A percentile compares a stretch with the other conserved stretches of the same genome.
These are phyloP conservation scores for Xylaria sp. DNA, from an alignment of 2,329 filamentous ascomycete species.

Conservation along the genomic window DNA sequence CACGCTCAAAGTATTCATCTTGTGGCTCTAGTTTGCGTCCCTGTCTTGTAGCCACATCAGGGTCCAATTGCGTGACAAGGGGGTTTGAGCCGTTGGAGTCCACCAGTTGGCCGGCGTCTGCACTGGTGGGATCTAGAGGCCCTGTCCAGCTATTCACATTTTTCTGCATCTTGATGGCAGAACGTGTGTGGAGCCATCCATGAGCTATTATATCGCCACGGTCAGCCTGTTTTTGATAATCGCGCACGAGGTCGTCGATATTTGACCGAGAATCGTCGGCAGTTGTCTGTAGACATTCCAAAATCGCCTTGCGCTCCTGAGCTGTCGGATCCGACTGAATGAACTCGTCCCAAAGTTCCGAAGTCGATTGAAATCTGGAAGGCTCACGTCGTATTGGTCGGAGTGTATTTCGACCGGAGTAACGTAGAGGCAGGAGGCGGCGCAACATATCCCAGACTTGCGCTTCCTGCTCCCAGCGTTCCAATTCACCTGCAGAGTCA, in stretches of 20 bases:
- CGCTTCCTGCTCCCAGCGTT: slow-evolving; percentile 81
- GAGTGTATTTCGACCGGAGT: slow-evolving; percentile 55
- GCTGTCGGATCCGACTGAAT: slow-evolving; percentile 77
- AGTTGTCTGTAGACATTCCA: slow-evolving; percentile 87
- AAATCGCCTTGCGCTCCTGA: slow-evolving; percentile 79
- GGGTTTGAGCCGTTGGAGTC: slow-evolving; percentile 69
- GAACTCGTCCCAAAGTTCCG: slow-evolving; percentile 74
- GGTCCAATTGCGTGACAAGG: slow-evolving; percentile 88
- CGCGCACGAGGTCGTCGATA: slow-evolving; percentile 79
- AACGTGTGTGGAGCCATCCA: slow-evolving; percentile 92
- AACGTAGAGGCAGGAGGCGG: slow-evolving; percentile 77
- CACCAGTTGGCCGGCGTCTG: slow-evolving; percentile 65
- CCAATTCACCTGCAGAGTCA: slow-evolving; percentile 57
- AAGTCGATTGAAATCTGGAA: slow-evolving; percentile 45
- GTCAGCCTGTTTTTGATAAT: slow-evolving; percentile 80
- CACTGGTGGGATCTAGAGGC: slow-evolving; percentile 70
- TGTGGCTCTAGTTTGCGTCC: slow-evolving; percentile 78
- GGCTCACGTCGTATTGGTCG: slow-evolving; percentile 53
- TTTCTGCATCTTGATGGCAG: slow-evolving; percentile 90
- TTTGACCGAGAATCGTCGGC: slow-evolving; percentile 73
- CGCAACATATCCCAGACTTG: slow-evolving; percentile 91
- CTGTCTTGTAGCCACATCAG: slow-evolving; percentile 87
- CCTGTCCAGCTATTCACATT: slow-evolving; percentile 75
- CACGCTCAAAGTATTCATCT: slow-evolving; percentile 88
- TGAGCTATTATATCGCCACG: slow-evolving; percentile 84